Evolutionary conservation across 2,329 filamentous ascomycete genomes (phyloP).

Genomic region (Chrysosporium keratinophilum): DNA sequence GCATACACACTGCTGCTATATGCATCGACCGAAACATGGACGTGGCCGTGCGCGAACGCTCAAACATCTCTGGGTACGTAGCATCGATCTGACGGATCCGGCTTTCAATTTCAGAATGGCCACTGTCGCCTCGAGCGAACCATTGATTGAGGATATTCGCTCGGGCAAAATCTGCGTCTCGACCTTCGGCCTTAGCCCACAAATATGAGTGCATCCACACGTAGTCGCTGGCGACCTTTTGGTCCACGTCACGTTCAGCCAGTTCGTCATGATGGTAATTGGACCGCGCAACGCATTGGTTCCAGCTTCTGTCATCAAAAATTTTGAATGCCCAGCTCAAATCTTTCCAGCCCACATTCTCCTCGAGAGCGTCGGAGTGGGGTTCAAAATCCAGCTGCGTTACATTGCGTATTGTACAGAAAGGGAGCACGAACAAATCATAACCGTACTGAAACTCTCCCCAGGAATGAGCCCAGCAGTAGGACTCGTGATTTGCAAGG

Average conservation of each 20-base stretch:
- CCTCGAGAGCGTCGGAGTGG: neutral
- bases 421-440: neutral
- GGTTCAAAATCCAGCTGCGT: neutral
- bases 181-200: neutral
- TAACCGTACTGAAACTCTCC: neutral
- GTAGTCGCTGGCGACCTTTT: neutral
- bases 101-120: too few species aligned
- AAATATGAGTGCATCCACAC: neutral
- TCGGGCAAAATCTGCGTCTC: neutral
- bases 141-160: too few species aligned
- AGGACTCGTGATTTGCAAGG: neutral
- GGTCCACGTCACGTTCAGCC: neutral
- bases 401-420: neutral
- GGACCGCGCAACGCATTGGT: neutral
- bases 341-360: neutral
- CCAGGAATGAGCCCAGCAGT: too few species aligned
- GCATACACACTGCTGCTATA: too few species aligned
- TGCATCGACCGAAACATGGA: too few species aligned
- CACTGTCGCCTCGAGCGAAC: too few species aligned
- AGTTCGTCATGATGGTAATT: neutral
- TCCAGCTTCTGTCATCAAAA: neutral
- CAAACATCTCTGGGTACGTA: too few species aligned
- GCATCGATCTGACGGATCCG: too few species aligned
- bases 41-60: too few species aligned
- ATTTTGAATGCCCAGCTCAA: neutral